Evolutionary conservation across 2,329 filamentous ascomycete species (phyloP).

Genomic region (Aureobasidium vineae): DNA sequence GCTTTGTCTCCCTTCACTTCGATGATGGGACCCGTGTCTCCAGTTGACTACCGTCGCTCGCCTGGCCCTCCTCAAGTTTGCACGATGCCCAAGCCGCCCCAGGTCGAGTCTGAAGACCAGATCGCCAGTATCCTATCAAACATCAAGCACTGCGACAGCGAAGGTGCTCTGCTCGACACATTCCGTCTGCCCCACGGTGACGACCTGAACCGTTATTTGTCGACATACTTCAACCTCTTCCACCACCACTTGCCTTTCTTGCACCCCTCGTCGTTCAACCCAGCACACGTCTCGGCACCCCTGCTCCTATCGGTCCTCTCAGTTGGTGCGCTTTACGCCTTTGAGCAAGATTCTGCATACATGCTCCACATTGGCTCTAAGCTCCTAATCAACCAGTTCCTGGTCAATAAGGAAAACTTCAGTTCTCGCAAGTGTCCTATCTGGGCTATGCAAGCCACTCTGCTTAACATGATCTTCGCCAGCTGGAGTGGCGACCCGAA

Average conservation of each 20-base stretch:
- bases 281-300: slow-evolving; percentile 74
- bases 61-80: slow-evolving; percentile 65
- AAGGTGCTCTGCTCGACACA: slow-evolving; percentile 79
- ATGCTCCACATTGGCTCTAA: slow-evolving; percentile 97
- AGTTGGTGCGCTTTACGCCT: slow-evolving; percentile 93
- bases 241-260: slow-evolving; percentile 96
- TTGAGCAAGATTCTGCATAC: slow-evolving; percentile 95
- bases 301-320: slow-evolving; percentile 87
- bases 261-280: slow-evolving; percentile 86
- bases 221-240: slow-evolving; percentile 95
- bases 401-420: slow-evolving; percentile 98
- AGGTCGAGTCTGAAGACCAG: slow-evolving; percentile 80
- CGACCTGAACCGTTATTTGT: slow-evolving; percentile 85
- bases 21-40: slow-evolving; percentile 66
- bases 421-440: slow-evolving; percentile 95
- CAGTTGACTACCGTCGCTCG: slow-evolving; percentile 67
- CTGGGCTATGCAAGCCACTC: slow-evolving; percentile 96
- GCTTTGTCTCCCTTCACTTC: slow-evolving; percentile 70
- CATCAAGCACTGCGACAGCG: slow-evolving; percentile 75
- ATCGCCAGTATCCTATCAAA: slow-evolving; percentile 81
- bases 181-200: slow-evolving; percentile 81
- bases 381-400: slow-evolving; percentile 91
- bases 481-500: slow-evolving; percentile 99
- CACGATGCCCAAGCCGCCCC: slow-evolving; percentile 69
- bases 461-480: slow-evolving; percentile 98